Percentiles rank a stretch among this genome's conserved stretches.
Conservation (phyloP, 2,329 filamentous ascomycete species). For the Phoma sp. region DNA sequence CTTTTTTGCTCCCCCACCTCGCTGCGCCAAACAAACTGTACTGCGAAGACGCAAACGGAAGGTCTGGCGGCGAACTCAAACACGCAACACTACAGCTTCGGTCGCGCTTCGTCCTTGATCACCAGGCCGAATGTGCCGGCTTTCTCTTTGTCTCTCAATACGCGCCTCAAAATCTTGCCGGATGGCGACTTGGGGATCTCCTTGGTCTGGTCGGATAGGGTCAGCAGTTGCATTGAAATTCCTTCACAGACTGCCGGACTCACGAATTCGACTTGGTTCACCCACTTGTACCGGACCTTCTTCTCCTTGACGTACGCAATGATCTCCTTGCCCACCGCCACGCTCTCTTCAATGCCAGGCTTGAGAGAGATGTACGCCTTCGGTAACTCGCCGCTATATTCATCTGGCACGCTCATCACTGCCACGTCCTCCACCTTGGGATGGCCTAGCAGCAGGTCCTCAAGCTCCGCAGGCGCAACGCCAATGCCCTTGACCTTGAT, state of each 20-base stretch:
- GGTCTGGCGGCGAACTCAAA: background rate
- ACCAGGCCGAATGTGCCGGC: conserved; percentile 24
- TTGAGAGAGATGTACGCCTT: conserved; percentile 55
- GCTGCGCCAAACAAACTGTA: background rate
- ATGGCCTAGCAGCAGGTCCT: conserved; percentile 67
- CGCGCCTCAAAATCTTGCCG: conserved; percentile 56
- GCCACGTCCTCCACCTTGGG: conserved; percentile 63
- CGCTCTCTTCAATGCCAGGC: conserved; percentile 37
- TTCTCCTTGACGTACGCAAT: conserved; percentile 52
- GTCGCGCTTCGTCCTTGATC: conserved; percentile 34
- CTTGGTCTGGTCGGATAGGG: background rate
- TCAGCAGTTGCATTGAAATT: background rate
- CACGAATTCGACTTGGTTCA: conserved; percentile 54
- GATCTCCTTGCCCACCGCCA: conserved; percentile 49
- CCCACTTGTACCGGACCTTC: conserved; percentile 56
- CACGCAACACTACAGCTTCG: conserved; percentile 47
- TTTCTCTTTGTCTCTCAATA: conserved; percentile 53
- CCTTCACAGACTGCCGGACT: background rate
- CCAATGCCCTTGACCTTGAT: conserved; percentile 71
- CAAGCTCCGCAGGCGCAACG: conserved; percentile 68
- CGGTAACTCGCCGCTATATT: conserved; percentile 58
- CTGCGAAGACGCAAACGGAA: background rate
- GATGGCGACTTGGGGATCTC: conserved; percentile 55
- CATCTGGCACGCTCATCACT: conserved; percentile 60
- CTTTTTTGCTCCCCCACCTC: background rate